A percentile compares a stretch with the other conserved stretches of the same genome.
These are phyloP conservation scores for Leptomonas pyrrhocoris DNA, from an alignment of 208 protist species.

Conservation along the genomic window DNA sequence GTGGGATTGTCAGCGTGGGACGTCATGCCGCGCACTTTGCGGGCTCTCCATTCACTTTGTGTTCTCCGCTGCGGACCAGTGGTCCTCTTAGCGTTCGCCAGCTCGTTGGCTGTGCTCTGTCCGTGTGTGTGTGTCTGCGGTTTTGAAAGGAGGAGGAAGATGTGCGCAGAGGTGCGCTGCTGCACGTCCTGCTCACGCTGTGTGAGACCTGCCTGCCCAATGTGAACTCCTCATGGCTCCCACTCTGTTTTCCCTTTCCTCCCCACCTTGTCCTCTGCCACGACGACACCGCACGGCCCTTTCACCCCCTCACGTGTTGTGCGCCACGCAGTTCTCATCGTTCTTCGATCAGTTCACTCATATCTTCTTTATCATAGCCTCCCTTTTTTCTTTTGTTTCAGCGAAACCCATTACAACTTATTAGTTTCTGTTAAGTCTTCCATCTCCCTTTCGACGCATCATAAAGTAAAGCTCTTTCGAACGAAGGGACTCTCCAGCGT, in stretches of 20 bases:
- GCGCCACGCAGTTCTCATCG: neutral
- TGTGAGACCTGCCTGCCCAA: neutral
- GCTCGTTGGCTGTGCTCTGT: too few relatives aligned
- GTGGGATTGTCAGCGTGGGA: too few relatives aligned
- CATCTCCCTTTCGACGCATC: neutral
- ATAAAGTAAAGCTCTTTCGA: neutral
- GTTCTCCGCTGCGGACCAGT: too few relatives aligned
- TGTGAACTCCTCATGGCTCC: neutral
- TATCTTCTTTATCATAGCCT: constrained; percentile 26
- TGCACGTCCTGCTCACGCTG: too few relatives aligned
- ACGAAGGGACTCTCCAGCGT: neutral
- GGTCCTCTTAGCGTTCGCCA: too few relatives aligned
- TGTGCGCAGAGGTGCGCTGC: neutral
- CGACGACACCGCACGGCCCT: too few relatives aligned
- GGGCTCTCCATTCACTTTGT: too few relatives aligned
- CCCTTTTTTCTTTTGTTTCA: constrained; percentile 14
- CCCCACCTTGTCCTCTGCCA: neutral
- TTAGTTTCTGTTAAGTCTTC: neutral
- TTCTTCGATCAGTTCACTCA: constrained; percentile 25
- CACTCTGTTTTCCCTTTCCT: neutral
- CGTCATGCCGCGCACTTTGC: too few relatives aligned
- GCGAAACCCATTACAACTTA: neutral
- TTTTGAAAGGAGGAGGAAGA: neutral
- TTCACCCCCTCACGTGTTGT: too few relatives aligned
- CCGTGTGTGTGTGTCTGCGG: too few relatives aligned